Conservation (phyloP, 2,329 filamentous ascomycete species). For the Acrodontium crateriforme region DNA sequence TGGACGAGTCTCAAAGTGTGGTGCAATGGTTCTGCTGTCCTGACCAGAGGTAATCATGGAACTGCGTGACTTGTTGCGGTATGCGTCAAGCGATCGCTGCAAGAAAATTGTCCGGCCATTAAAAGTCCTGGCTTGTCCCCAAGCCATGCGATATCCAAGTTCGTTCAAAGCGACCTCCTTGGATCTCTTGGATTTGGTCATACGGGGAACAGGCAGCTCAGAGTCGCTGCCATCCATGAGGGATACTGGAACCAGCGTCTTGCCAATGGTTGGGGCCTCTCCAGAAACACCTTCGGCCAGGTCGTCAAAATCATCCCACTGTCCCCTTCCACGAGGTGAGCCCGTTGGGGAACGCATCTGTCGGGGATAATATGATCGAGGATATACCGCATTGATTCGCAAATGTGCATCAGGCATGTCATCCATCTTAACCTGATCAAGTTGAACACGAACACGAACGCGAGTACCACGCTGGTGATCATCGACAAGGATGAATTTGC, state of each 20-base stretch:
- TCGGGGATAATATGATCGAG: conserved; percentile 78
- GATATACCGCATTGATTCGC: conserved; percentile 77
- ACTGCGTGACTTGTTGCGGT: conserved; percentile 78
- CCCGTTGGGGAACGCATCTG: conserved; percentile 83
- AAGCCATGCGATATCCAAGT: conserved; percentile 87
- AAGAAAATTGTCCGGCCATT: conserved; percentile 74
- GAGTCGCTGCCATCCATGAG: conserved; percentile 54
- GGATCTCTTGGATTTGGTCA: conserved; percentile 53
- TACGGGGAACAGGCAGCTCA: conserved; percentile 61
- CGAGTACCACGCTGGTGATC: conserved; percentile 69
- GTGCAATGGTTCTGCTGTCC: conserved; percentile 57
- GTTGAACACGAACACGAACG: conserved; percentile 76
- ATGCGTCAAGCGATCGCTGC: conserved; percentile 81
- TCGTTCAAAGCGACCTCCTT: conserved; percentile 91
- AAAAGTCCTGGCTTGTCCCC: conserved; percentile 89
- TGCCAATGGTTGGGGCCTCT: conserved; percentile 24
- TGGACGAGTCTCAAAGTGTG: conserved; percentile 77
- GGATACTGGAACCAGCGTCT: conserved; percentile 34
- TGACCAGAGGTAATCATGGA: conserved; percentile 68
- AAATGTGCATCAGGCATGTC: conserved; percentile 95
- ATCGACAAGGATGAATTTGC: conserved; percentile 94
- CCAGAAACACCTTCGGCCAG: conserved; percentile 35
- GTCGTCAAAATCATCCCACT: conserved; percentile 56
- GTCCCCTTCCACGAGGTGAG: conserved; percentile 58
- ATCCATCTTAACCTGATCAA: conserved; percentile 87